Conservation (phyloP, 768 basidiomycete species). For the Mycena capillaripes region DNA sequence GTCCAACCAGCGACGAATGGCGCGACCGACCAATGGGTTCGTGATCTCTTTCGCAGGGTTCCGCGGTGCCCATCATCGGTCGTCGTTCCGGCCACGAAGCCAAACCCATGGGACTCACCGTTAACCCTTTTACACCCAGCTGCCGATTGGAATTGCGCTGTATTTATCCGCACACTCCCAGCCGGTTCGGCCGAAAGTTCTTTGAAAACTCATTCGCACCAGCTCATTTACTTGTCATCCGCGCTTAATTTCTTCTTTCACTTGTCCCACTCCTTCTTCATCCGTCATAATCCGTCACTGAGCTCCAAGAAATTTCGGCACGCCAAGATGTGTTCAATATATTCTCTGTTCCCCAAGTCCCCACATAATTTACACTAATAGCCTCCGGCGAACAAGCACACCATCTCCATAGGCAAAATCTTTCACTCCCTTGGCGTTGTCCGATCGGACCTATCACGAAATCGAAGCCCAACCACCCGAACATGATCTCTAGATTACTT, state of each 20-base stretch:
- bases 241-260: not conserved
- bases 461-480: constrained; percentile 14
- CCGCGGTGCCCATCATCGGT: not conserved
- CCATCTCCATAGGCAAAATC: not conserved
- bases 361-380: constrained; percentile 7
- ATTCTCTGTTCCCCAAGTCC: constrained; percentile 20
- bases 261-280: not conserved
- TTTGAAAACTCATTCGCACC: not conserved
- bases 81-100: not conserved
- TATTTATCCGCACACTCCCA: not conserved
- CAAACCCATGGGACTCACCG: constrained; percentile 8
- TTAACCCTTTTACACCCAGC: not conserved
- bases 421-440: constrained; percentile 9
- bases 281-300: not conserved
- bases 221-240: not conserved
- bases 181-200: not conserved
- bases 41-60: not conserved
- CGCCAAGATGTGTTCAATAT: constrained; percentile 1
- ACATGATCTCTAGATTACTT: constrained; percentile 11
- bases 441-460: constrained; percentile 9
- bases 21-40: not conserved
- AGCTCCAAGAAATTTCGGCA: constrained; percentile 3
- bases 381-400: constrained; percentile 17
- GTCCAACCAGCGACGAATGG: not conserved
- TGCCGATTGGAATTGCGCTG: not conserved